phyloP scores from a whole-genome alignment of 345 rosid species.

The Murraya paniculata region DNA sequence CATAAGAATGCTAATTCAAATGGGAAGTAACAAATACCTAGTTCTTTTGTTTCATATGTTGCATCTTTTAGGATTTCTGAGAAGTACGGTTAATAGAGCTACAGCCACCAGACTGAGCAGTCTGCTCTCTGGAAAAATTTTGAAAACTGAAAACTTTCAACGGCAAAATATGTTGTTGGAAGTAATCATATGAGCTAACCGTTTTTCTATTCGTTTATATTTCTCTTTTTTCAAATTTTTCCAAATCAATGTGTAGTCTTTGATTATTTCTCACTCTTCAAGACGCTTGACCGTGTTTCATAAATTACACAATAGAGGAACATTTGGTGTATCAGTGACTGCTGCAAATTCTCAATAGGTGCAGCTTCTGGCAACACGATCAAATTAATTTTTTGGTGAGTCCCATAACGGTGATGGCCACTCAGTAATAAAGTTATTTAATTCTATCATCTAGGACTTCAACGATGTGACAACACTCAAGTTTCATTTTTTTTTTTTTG shows the following conservation, averaged over 20 bases:
- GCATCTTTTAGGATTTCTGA: neutral
- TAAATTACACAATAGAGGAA: neutral
- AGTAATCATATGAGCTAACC: neutral
- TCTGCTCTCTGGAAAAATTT: neutral
- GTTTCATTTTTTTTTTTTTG: neutral
- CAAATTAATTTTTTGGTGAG: neutral
- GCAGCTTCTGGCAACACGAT: neutral
- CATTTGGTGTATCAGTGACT: neutral
- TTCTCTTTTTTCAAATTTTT: neutral
- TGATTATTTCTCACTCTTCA: neutral
- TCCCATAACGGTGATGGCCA: neutral
- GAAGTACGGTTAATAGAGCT: neutral
- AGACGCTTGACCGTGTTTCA: neutral
- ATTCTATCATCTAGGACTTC: neutral
- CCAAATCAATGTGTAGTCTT: neutral
- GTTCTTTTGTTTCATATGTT: neutral
- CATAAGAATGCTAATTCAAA: slow-evolving; percentile 43
- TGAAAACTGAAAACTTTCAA: neutral
- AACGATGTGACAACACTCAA: neutral
- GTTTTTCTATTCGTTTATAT: neutral
- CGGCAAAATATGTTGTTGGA: neutral
- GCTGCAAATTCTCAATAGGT: neutral
- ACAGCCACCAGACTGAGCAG: neutral
- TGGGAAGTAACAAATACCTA: slow-evolving; percentile 35
- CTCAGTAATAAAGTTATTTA: neutral